Percentiles rank a stretch among this genome's conserved stretches.
These are phyloP conservation scores for Microdochium trichocladiopsis DNA, from an alignment of 2,329 filamentous ascomycete species.

Conservation along the genomic window DNA sequence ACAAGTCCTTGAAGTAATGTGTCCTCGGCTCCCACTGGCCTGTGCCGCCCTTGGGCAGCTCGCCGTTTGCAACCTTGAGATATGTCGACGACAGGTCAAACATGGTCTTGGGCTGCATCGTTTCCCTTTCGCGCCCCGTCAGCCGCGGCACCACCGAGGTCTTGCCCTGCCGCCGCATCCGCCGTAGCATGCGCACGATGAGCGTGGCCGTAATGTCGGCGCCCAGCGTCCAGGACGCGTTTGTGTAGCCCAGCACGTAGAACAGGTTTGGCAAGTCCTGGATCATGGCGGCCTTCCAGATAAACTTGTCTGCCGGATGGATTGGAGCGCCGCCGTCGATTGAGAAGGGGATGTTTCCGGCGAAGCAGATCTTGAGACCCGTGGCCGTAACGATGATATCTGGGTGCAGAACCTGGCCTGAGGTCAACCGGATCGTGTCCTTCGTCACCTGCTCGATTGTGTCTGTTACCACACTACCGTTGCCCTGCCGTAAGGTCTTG, in stretches of 20 bases:
- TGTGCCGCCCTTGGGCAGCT: constrained; percentile 38
- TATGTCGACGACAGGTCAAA: constrained; percentile 10
- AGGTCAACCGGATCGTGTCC: constrained; percentile 31
- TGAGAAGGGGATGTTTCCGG: constrained; percentile 39
- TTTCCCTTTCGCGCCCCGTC: neutral
- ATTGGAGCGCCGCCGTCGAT: constrained; percentile 40
- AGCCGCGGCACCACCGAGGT: neutral
- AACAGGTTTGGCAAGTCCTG: constrained; percentile 53
- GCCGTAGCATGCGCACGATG: constrained; percentile 39
- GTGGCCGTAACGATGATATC: constrained; percentile 61
- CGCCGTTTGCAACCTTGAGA: constrained; percentile 9
- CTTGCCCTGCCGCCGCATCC: constrained; percentile 27
- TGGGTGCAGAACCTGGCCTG: constrained; percentile 36
- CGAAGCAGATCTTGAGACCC: constrained; percentile 49
- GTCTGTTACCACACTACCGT: constrained; percentile 35
- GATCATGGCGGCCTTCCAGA: constrained; percentile 55
- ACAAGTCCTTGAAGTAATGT: neutral
- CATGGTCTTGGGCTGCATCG: constrained; percentile 4
- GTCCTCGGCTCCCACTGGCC: constrained; percentile 16
- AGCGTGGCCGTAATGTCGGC: constrained; percentile 45
- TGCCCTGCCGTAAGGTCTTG: constrained; percentile 26
- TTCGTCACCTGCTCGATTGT: constrained; percentile 34
- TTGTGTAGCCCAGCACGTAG: constrained; percentile 53
- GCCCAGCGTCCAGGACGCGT: constrained; percentile 55
- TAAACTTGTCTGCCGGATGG: constrained; percentile 34